Percentiles rank a stretch among this genome's conserved stretches.
Conservation (phyloP, 257 asterid species). For the Mitragyna speciosa region DNA sequence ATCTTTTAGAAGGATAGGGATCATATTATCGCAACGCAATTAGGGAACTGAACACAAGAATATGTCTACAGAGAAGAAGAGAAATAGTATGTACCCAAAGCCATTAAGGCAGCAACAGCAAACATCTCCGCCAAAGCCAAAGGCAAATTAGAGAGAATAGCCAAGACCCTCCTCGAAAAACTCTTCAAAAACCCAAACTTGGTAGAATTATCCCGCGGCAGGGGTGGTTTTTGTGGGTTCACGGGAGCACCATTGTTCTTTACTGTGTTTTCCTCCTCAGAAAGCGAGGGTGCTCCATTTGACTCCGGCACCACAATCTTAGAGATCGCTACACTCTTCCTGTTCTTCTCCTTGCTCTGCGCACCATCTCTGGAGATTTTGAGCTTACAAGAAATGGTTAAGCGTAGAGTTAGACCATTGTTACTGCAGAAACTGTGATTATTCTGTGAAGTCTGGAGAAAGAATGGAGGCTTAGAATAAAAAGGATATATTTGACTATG, state of each 20-base stretch:
- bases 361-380: conserved; percentile 37
- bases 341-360: conserved; percentile 29
- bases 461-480: conserved; percentile 4
- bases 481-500: not conserved
- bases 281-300: conserved; percentile 58
- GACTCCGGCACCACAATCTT: conserved; percentile 58
- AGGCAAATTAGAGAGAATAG: conserved; percentile 68
- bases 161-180: conserved; percentile 50
- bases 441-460: conserved; percentile 23
- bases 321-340: conserved; percentile 2
- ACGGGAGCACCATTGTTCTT: conserved; percentile 29
- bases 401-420: conserved; percentile 29
- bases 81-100: conserved; percentile 54
- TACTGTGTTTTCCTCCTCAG: conserved; percentile 32
- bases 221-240: conserved; percentile 15
- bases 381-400: conserved; percentile 43
- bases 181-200: conserved; percentile 34
- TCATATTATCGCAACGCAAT: too few relatives aligned
- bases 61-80: not conserved
- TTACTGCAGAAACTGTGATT: conserved; percentile 22
- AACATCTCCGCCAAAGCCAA: conserved; percentile 83
- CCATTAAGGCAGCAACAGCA: conserved; percentile 75
- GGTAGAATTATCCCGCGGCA: conserved; percentile 27
- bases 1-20: too few relatives aligned
- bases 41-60: not conserved